Conservation (phyloP, 495 filamentous ascomycete genomes). For the Podospora bellae-mahoneyi region DNA sequence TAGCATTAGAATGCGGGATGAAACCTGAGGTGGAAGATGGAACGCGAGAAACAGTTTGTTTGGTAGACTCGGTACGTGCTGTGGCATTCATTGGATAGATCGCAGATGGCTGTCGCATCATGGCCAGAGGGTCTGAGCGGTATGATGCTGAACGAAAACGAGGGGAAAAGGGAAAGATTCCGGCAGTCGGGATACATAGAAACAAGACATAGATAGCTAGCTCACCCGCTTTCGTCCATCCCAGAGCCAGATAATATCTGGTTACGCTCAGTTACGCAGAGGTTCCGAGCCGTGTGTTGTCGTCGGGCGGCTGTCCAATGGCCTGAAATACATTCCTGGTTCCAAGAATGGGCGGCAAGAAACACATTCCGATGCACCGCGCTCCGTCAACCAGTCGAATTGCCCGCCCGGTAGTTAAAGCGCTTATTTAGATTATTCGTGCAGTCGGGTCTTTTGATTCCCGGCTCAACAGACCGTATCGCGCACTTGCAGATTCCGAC, state of each 20-base stretch:
- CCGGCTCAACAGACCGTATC: background rate
- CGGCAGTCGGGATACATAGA: background rate
- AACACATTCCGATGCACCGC: constrained; percentile 15
- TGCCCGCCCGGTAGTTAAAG: constrained; percentile 3
- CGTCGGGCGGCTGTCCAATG: background rate
- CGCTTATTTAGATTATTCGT: constrained; percentile 27
- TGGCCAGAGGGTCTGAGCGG: background rate
- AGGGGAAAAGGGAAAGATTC: too few species aligned
- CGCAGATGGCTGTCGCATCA: background rate
- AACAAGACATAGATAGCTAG: background rate
- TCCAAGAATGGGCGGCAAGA: constrained; percentile 2
- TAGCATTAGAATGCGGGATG: background rate
- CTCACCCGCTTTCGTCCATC: background rate
- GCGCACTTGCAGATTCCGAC: background rate
- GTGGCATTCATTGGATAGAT: background rate
- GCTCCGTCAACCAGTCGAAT: constrained; percentile 22
- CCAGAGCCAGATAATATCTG: background rate
- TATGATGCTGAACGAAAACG: background rate
- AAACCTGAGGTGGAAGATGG: background rate
- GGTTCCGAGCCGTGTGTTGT: background rate
- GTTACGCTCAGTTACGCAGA: background rate
- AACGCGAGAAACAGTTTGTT: background rate
- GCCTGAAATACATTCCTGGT: constrained; percentile 17
- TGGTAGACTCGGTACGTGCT: background rate
- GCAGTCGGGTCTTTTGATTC: background rate